Evolutionary conservation across 2,329 filamentous ascomycete species (phyloP).

Genomic region (Thielaviopsis ethacetica): DNA sequence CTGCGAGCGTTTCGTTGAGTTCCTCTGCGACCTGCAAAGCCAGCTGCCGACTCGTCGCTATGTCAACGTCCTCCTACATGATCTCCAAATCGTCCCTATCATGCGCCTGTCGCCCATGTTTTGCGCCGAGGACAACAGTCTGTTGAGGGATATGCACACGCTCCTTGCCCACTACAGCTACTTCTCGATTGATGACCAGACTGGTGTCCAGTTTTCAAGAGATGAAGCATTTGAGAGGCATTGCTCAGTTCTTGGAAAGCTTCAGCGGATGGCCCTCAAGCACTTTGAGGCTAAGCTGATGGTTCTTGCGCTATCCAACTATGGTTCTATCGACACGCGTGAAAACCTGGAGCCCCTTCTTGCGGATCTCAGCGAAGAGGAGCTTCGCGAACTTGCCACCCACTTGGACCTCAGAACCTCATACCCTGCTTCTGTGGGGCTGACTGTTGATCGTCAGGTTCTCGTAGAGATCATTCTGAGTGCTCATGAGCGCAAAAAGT

Average conservation of each 20-base stretch:
- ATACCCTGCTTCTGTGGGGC: slow-evolving; percentile 58
- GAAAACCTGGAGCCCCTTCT: slow-evolving; percentile 65
- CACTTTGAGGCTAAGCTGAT: slow-evolving; percentile 80
- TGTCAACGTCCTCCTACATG: slow-evolving; percentile 72
- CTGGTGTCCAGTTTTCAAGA: slow-evolving; percentile 55
- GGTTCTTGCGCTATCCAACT: slow-evolving; percentile 85
- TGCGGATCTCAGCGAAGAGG: slow-evolving; percentile 53
- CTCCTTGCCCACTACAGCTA: slow-evolving; percentile 76
- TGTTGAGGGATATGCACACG: slow-evolving; percentile 64
- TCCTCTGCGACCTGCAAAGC: slow-evolving; percentile 78
- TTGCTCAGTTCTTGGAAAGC: slow-evolving; percentile 55
- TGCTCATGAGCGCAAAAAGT: slow-evolving; percentile 58
- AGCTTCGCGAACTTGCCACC: slow-evolving; percentile 52
- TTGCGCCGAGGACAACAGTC: slow-evolving; percentile 53
- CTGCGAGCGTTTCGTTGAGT: slow-evolving; percentile 84
- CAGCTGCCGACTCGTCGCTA: slow-evolving; percentile 89
- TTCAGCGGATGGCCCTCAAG: slow-evolving; percentile 65
- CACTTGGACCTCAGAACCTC: slow-evolving; percentile 61
- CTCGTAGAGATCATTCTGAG: slow-evolving; percentile 57
- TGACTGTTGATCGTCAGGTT: slow-evolving; percentile 47
- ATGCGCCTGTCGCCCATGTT: slow-evolving; percentile 67
- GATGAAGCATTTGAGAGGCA: slow-evolving; percentile 66
- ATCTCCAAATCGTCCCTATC: slow-evolving; percentile 66
- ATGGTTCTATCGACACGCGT: slow-evolving; percentile 68
- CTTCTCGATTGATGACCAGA: slow-evolving; percentile 86